Evolutionary conservation across 1,284 basidiomycete species (phyloP), one percentile per base, ranked within the genome.

Genomic region (Tremellales sp.): DNA sequence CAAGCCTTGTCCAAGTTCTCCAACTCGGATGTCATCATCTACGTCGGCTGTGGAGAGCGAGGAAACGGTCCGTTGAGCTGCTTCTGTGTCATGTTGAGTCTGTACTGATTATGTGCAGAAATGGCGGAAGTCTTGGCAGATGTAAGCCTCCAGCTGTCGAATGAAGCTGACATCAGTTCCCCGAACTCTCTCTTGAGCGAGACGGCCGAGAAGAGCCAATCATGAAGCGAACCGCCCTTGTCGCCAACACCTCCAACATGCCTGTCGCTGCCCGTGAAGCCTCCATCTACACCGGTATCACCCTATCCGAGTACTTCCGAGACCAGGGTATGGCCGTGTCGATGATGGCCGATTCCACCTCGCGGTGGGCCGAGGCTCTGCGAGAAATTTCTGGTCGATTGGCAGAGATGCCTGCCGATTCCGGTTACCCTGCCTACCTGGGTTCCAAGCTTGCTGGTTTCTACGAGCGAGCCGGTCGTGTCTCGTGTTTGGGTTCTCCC

Each of bases 181-280:
- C 96, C 48, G 81, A 92, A 74, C 80, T 99, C 41, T 91, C 87
- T 2, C 87, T 97, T 82, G 89, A 90, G 53, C 86, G 83, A 35
- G 85, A 90, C 63, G 81, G 81, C 52, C 88, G 91, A 51, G 86
- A 97, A 82, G 94, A 97, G 74, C 96, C 96, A 35, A 98, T 99
- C 80, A 99, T 99, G 96, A 98, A 98, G 77, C 93, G 96, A 57
- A 98, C 96, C 1, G 93, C 94, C 3, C 84, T 99, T 29, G 94
- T 99, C 53, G 96, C 96, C 62, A 99, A 99, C 75, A 99, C 96
- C 2, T 97, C 94, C 51, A 98, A 99, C 79, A 99, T 99, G 96
- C 96, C 96, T 62, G 96, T 99, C 66, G 96, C 96, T 31, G 96
- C 96, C 33, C 90, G 96, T 68, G 96, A 99, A 78, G 96, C 96